Evolutionary conservation across 208 protist species (phyloP).

Genomic region (Entamoeba invadens): DNA sequence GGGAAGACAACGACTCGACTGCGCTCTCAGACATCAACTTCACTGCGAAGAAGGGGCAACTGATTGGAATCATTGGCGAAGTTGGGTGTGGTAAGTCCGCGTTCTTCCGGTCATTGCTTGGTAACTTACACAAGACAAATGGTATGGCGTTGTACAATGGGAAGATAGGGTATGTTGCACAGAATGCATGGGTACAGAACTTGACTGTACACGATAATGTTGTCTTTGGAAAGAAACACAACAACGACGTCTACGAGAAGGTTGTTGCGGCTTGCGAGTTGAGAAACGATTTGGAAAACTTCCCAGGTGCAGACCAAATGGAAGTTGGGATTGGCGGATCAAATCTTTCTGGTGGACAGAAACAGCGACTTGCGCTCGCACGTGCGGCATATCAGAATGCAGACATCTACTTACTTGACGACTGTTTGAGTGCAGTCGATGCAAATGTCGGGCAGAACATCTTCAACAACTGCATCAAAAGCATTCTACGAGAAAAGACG

Average conservation of each 20-base stretch:
- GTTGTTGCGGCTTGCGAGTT: slow-evolving; percentile 50
- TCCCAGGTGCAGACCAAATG: slow-evolving; percentile 42
- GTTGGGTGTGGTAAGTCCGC: slow-evolving; percentile 5
- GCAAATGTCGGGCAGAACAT: slow-evolving; percentile 7
- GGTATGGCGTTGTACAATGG: slow-evolving; percentile 9
- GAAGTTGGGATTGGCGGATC: slow-evolving; percentile 64
- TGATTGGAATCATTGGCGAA: slow-evolving; percentile 1
- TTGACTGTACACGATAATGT: slow-evolving; percentile 69
- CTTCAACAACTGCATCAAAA: not conserved
- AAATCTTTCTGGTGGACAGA: slow-evolving; percentile 61
- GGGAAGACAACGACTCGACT: not conserved
- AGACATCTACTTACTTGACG: slow-evolving; percentile 24
- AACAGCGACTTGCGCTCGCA: slow-evolving; percentile 46
- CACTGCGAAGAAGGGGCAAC: not conserved
- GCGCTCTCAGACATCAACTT: slow-evolving; percentile 1
- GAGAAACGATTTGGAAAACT: slow-evolving; percentile 52
- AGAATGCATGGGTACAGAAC: slow-evolving; percentile 70
- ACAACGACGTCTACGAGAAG: slow-evolving; percentile 36
- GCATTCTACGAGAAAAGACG: not conserved
- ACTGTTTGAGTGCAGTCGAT: slow-evolving; percentile 12
- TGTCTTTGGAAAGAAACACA: slow-evolving; percentile 48
- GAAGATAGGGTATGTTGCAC: slow-evolving; percentile 59
- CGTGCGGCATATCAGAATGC: slow-evolving; percentile 45
- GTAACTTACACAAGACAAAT: not conserved
- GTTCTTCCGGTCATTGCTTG: not conserved